These are phyloP conservation scores for Cyclotella choctawhatcheeana DNA, from an alignment of 108 stramenopile species.

Conservation along the genomic window DNA sequence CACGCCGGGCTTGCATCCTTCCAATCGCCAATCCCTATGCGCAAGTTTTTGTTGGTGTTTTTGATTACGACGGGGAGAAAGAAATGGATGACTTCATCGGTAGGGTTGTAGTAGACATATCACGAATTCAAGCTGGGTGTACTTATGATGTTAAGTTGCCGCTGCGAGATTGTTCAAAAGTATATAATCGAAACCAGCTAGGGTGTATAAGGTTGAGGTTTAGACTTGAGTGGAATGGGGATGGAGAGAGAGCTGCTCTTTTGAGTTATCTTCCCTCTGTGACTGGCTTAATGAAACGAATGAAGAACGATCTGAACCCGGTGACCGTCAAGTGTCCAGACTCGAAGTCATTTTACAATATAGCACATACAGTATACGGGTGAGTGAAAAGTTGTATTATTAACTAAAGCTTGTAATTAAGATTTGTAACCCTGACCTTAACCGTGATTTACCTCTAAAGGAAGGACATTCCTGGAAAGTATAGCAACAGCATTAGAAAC, in stretches of 20 bases:
- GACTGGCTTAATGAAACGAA: not conserved
- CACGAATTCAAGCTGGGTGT: conserved; percentile 29
- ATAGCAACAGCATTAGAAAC: conserved; percentile 32
- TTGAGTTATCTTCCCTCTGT: conserved; percentile 59
- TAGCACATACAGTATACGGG: conserved; percentile 68
- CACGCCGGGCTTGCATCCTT: conserved; percentile 63
- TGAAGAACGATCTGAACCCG: not conserved
- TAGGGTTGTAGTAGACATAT: conserved; percentile 55
- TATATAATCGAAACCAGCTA: conserved; percentile 50
- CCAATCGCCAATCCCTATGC: conserved; percentile 63
- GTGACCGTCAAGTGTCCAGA: conserved; percentile 55
- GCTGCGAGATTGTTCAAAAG: conserved; percentile 52
- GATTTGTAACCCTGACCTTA: too few species aligned
- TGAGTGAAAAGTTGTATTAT: too few species aligned
- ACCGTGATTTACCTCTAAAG: too few species aligned
- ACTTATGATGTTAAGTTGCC: conserved; percentile 67
- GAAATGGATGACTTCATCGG: conserved; percentile 75
- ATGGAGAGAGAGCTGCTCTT: conserved; percentile 59
- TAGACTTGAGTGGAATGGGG: conserved; percentile 47
- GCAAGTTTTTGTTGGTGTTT: conserved; percentile 58
- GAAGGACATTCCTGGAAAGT: conserved; percentile 55
- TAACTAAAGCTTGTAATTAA: too few species aligned
- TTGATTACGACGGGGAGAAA: conserved; percentile 62
- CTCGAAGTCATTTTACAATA: conserved; percentile 59
- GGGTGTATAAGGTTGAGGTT: conserved; percentile 66